phyloP scores from a whole-genome alignment of 768 basidiomycete genomes.

The Asterophora parasitica region DNA sequence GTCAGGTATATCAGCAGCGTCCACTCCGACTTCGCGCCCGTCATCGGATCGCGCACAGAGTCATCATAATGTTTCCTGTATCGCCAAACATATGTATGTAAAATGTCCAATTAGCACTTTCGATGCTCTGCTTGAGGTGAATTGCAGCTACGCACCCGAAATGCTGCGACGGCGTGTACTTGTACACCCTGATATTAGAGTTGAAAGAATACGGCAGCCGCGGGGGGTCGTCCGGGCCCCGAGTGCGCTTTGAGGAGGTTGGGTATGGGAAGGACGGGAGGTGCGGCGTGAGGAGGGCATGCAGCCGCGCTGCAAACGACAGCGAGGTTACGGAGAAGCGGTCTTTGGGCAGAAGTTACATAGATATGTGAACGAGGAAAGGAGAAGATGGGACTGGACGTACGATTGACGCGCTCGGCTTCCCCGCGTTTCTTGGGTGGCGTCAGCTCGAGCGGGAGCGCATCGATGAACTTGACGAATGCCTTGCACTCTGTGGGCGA shows the following conservation, averaged over 20 bases:
- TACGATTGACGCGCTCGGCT: slow-evolving; percentile 67
- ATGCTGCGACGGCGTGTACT: slow-evolving; percentile 57
- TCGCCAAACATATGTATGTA: too few relatives aligned
- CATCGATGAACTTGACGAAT: slow-evolving; percentile 56
- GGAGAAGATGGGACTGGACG: slow-evolving; percentile 13
- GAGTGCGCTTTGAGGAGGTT: slow-evolving; percentile 29
- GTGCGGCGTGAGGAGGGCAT: slow-evolving; percentile 47
- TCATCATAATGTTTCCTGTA: slow-evolving; percentile 68
- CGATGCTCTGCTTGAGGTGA: too few relatives aligned
- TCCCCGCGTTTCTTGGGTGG: slow-evolving; percentile 71
- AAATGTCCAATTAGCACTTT: neutral
- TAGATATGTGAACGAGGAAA: too few relatives aligned
- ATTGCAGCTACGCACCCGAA: slow-evolving; percentile 43
- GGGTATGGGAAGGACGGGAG: slow-evolving; percentile 50
- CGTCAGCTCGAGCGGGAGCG: slow-evolving; percentile 56
- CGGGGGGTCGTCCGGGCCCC: slow-evolving; percentile 11
- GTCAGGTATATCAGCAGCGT: slow-evolving; percentile 71
- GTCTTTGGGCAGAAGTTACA: slow-evolving; percentile 30
- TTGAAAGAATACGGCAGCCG: slow-evolving; percentile 57
- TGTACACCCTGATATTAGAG: slow-evolving; percentile 71
- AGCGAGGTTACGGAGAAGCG: slow-evolving; percentile 56
- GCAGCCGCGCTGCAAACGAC: slow-evolving; percentile 54
- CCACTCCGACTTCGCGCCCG: slow-evolving; percentile 70
- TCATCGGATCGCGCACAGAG: slow-evolving; percentile 52
- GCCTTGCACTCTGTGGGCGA: slow-evolving; percentile 57